Base-by-base conservation (phyloP, 345 rosid genomes). In the Eucalyptus sp. region DNA sequence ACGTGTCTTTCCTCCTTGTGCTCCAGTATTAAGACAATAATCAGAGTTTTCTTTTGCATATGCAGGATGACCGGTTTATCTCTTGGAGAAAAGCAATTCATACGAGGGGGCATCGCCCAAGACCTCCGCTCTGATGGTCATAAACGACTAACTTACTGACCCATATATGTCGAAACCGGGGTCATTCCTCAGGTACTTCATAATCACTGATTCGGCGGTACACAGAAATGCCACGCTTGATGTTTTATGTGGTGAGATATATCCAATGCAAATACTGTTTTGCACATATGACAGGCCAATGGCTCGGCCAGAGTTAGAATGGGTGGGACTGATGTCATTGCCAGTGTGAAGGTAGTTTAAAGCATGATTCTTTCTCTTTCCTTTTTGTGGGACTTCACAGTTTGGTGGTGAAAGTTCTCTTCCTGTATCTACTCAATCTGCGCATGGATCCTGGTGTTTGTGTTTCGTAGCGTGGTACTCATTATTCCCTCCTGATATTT, bases 271-370 rank as follows among this genome's bases (percentile, higher is more conserved):
- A 51, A 54, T 83, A 31, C 16, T 20, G 9, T 48, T 87, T 71
- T 80, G 56, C 27, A 44, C 76, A 29, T 76, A 43, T 80, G 89
- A 51, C 90, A 98, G 99, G 99, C 99, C 68, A 94, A 97, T 92
- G 99, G 97, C 88, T 98, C 99, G 11, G 96, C 99, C 37, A 95
- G 96, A 90, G 95, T 98, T 37, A 92, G 92, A 88, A 89, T 97
- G 41, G 99, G 98, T 86, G 95, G 93, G 66, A 97, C 97, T 10
- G 97, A 98, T 92, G 99, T 97, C 88, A 95, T 98, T 95, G 98
- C 99, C 31, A 93, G 98, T 92, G 98, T 97, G 87, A 98, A 98
- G 99, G 99, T 97, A 93, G 86, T 88, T 60, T 86, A 22, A 50
- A 54, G n/a, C 52, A 14, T 60, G 64, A 87, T 22, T 12, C 33